A percentile compares a stretch with the other conserved stretches of the same genome.
These are phyloP conservation scores for Podospora pseudocomata DNA, from an alignment of 495 filamentous ascomycete species.

Conservation along the genomic window DNA sequence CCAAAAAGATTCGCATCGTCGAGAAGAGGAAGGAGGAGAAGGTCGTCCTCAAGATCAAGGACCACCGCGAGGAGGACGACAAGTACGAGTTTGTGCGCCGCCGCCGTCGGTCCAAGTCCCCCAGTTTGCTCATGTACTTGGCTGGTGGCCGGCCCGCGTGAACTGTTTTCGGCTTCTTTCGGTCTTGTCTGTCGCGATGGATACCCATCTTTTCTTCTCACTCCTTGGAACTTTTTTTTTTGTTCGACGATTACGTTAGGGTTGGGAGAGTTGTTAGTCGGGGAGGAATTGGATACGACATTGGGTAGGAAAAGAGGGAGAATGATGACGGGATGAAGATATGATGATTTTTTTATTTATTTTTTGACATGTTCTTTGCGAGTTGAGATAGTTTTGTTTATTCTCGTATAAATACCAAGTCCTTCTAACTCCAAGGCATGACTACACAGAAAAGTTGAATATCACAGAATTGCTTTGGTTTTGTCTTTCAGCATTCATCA, in stretches of 20 bases:
- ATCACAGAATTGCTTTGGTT: too few relatives aligned
- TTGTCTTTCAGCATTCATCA: not conserved
- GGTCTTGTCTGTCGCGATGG: constrained; percentile 1
- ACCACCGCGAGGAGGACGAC: constrained; percentile 46
- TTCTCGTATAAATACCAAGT: not conserved
- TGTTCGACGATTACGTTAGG: not conserved
- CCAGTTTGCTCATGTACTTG: constrained; percentile 46
- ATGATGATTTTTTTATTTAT: not conserved
- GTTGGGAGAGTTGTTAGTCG: not conserved
- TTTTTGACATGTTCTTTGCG: not conserved
- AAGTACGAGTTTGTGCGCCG: constrained; percentile 55
- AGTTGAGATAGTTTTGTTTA: not conserved
- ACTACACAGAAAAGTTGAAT: not conserved
- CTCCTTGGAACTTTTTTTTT: not conserved
- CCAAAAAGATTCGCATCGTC: constrained; percentile 53
- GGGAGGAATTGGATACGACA: not conserved
- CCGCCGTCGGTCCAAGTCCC: constrained; percentile 45
- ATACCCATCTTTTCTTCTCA: constrained; percentile 11
- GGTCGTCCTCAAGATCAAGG: constrained; percentile 34
- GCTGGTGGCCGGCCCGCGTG: constrained; percentile 43
- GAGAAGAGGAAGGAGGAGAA: constrained; percentile 39
- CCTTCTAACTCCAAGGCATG: not conserved
- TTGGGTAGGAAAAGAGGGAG: not conserved
- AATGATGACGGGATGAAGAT: not conserved
- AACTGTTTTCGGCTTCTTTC: constrained; percentile 11